phyloP scores from a whole-genome alignment of 371 early-diverging fungal species.

The Mortierella sp. region DNA sequence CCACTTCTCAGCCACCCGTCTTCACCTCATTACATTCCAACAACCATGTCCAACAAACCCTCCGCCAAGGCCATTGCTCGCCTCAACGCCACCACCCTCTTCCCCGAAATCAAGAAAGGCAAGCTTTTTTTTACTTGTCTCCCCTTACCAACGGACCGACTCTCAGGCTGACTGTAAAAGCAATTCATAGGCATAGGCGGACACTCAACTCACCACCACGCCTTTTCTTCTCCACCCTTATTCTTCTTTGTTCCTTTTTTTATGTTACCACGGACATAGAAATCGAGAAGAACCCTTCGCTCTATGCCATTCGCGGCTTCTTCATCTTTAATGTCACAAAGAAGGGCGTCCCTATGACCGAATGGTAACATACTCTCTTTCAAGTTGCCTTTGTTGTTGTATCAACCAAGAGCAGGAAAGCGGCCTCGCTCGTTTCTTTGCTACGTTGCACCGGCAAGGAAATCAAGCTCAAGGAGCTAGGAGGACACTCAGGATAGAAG shows the following conservation, averaged over 20 bases:
- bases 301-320: slow-evolving; percentile 52
- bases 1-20: neutral
- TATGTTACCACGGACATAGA: slow-evolving; percentile 23
- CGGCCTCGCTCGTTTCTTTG: neutral
- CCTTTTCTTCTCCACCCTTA: too few species aligned
- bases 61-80: slow-evolving; percentile 50
- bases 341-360: slow-evolving; percentile 41
- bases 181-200: neutral
- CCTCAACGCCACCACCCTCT: slow-evolving; percentile 56
- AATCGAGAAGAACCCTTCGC: slow-evolving; percentile 40
- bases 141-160: neutral
- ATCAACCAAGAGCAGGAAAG: neutral
- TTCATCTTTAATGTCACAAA: slow-evolving; percentile 56
- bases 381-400: neutral
- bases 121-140: neutral
- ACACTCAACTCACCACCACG: neutral
- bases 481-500: neutral
- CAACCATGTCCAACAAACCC: slow-evolving; percentile 45
- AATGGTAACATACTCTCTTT: slow-evolving; percentile 25
- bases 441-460: neutral
- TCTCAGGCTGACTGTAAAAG: neutral
- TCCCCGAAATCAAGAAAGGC: slow-evolving; percentile 57
- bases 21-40: slow-evolving; percentile 3
- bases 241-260: neutral
- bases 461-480: neutral